Percentiles rank a stretch among this genome's conserved stretches.
Conservation (phyloP, 2,329 filamentous ascomycete species). For the Neurospora crassa region DNA sequence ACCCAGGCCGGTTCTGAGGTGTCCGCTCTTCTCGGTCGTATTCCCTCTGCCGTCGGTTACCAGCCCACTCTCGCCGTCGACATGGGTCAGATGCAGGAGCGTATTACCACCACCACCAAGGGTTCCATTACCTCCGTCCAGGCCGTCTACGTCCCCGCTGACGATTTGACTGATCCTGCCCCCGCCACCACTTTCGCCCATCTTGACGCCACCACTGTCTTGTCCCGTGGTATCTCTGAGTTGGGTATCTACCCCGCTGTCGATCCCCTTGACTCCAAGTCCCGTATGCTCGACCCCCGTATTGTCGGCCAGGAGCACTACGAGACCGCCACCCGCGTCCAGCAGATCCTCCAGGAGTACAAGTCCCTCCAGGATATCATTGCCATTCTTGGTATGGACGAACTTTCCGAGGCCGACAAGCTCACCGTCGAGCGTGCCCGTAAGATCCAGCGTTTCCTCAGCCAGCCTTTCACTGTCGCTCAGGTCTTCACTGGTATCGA, state of each 20-base stretch:
- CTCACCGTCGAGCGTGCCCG: constrained; percentile 99
- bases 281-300: constrained; percentile 98
- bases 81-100: constrained; percentile 99
- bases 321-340: constrained; percentile 84
- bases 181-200: constrained; percentile 99
- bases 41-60: constrained; percentile 99
- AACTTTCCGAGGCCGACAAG: constrained; percentile 98
- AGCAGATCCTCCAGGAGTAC: constrained; percentile 99
- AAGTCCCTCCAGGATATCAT: constrained; percentile 99
- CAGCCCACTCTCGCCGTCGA: constrained; percentile 97
- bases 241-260: constrained; percentile 99
- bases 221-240: constrained; percentile 99
- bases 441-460: constrained; percentile 99
- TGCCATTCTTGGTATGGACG: constrained; percentile 99
- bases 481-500: constrained; percentile 86
- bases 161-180: constrained; percentile 99
- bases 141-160: constrained; percentile 99
- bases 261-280: constrained; percentile 99
- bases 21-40: constrained; percentile 98
- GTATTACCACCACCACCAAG: constrained; percentile 99
- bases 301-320: constrained; percentile 98
- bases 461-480: constrained; percentile 89
- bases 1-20: constrained; percentile 99
- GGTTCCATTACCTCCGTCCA: constrained; percentile 99
- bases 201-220: constrained; percentile 99